Conservation (phyloP, 306 rosid species). For the Pterocarpus santalinus region DNA sequence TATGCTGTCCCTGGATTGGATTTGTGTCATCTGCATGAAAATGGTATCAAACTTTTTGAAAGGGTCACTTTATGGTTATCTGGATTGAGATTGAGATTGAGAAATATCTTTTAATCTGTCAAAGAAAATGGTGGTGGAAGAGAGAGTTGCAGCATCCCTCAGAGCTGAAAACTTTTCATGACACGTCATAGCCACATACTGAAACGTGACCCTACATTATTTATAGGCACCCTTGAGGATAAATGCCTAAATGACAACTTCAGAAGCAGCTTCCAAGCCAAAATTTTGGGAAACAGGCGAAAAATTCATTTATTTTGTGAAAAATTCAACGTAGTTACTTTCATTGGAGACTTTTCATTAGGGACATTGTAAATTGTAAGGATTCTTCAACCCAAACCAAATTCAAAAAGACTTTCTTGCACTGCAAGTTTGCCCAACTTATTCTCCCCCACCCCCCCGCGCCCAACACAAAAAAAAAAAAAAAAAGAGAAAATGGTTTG, state of each 20-base stretch:
- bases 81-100: conserved; percentile 27
- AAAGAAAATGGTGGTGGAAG: neutral
- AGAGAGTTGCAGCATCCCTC: neutral
- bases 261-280: neutral
- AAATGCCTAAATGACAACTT: neutral
- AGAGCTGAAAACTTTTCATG: conserved; percentile 8
- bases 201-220: neutral
- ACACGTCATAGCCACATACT: conserved; percentile 43
- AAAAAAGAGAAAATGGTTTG: no score
- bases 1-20: conserved; percentile 22
- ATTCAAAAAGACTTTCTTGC: conserved; percentile 17
- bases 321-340: neutral
- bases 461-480: no score
- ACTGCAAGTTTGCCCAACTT: neutral
- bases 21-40: neutral
- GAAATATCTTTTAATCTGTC: neutral
- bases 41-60: conserved; percentile 14
- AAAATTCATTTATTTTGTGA: neutral
- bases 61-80: neutral
- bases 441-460: no score
- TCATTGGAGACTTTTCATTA: neutral
- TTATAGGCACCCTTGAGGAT: neutral
- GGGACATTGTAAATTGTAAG: neutral
- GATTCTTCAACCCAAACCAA: neutral
- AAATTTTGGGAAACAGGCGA: neutral